These are phyloP conservation scores for Haplosporangium gracile DNA, from an alignment of 192 early-diverging fungal genomes.

Conservation along the genomic window DNA sequence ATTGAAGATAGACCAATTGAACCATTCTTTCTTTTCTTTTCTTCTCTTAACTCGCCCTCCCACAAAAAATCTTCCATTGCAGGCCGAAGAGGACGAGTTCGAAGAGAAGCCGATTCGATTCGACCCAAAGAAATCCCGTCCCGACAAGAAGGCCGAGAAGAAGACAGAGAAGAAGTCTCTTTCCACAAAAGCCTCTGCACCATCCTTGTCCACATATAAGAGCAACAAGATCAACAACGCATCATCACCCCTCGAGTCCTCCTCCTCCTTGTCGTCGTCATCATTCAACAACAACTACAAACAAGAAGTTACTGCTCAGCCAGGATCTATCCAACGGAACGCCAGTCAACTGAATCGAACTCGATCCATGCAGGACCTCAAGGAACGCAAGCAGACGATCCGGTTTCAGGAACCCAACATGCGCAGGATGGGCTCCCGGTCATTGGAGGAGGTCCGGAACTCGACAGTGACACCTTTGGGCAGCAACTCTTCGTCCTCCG, in stretches of 20 bases:
- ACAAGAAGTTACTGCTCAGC: background rate
- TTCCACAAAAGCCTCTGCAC: background rate
- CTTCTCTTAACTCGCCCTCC: background rate
- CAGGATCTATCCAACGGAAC: background rate
- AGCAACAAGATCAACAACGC: background rate
- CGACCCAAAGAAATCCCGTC: conserved; percentile 22
- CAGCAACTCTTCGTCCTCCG: background rate
- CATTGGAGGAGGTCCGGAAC: conserved; percentile 43
- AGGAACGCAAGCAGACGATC: conserved; percentile 19
- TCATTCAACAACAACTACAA: background rate
- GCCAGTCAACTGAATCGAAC: conserved; percentile 21
- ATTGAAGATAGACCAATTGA: conserved; percentile 8
- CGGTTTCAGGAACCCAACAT: conserved; percentile 22
- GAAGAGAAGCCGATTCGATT: conserved; percentile 22
- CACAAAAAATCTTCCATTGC: background rate
- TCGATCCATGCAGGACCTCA: conserved; percentile 34
- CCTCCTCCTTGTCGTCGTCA: background rate
- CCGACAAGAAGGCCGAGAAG: conserved; percentile 5
- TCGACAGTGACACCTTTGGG: background rate
- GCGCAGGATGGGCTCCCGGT: conserved; percentile 22
- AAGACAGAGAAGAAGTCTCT: background rate
- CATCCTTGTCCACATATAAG: background rate
- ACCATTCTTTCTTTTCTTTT: background rate
- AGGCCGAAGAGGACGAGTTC: conserved; percentile 19
- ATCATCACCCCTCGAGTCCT: background rate